A percentile compares a stretch with the other conserved stretches of the same genome.
Evolutionary conservation across 140 eudicot species (phyloP).

Genomic region (Cichorium intybus): DNA sequence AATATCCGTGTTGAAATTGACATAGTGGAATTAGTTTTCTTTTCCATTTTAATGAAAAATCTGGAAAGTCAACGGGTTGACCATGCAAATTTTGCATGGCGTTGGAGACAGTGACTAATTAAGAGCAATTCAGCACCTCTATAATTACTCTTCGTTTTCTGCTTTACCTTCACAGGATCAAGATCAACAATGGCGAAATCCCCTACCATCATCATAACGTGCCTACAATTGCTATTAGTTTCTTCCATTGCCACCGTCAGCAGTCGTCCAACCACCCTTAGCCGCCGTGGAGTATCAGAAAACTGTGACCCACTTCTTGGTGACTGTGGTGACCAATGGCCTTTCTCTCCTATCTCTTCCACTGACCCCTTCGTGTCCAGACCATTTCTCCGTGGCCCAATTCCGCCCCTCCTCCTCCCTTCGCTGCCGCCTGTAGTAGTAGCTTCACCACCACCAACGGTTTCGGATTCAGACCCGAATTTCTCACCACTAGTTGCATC

Average conservation of each 20-base stretch:
- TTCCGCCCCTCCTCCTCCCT: constrained; percentile 25
- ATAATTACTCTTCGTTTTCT: constrained; percentile 19
- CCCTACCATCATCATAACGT: constrained; percentile 1
- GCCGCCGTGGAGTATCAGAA: constrained; percentile 15
- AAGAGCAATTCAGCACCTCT: constrained; percentile 2
- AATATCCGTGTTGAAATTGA: too few species aligned
- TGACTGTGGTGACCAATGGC: constrained; percentile 47
- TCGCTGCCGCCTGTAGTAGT: constrained; percentile 20
- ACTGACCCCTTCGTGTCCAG: constrained; percentile 10
- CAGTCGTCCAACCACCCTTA: constrained; percentile 19
- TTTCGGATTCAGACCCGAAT: constrained; percentile 9
- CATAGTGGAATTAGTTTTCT: neutral
- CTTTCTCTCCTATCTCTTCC: constrained; percentile 30
- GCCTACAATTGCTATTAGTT: constrained; percentile 2
- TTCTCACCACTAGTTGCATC: constrained; percentile 47
- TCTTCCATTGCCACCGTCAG: constrained; percentile 16
- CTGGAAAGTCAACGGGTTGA: constrained; percentile 20
- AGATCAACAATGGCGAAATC: constrained; percentile 17
- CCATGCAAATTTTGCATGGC: constrained; percentile 39
- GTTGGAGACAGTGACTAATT: neutral
- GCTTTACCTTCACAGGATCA: neutral
- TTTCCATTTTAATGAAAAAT: neutral
- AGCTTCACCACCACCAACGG: constrained; percentile 39
- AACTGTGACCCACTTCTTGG: constrained; percentile 38
- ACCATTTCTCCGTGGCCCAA: constrained; percentile 12